phyloP scores from a whole-genome alignment of 352 stramenopile genomes.

The Phytopythium sindhum region DNA sequence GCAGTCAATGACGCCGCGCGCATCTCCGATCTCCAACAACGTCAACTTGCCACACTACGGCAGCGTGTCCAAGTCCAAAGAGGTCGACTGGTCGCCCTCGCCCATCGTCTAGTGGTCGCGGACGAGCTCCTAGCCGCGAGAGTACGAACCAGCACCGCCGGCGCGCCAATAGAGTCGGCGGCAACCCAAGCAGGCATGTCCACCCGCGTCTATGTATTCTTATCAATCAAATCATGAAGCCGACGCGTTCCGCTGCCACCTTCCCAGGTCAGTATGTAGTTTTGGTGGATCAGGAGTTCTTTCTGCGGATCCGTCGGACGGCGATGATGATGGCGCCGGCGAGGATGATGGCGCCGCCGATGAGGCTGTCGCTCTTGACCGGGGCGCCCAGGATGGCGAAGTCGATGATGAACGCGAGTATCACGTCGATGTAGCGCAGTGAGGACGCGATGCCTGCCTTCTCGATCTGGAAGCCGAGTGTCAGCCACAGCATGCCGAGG shows the following conservation, averaged over 20 bases:
- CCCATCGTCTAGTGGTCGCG: conserved; percentile 19
- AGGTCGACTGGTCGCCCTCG: conserved; percentile 24
- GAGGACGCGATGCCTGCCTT: conserved; percentile 35
- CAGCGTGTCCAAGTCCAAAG: conserved; percentile 24
- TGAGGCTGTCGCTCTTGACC: conserved; percentile 21
- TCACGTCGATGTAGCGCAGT: conserved; percentile 40
- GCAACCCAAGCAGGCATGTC: background rate
- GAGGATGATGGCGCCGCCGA: conserved; percentile 34
- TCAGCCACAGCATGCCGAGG: conserved; percentile 33
- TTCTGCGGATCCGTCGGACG: conserved; percentile 13
- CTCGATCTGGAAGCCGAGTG: conserved; percentile 34
- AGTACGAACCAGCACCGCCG: background rate
- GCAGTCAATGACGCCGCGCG: conserved; percentile 67
- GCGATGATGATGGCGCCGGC: conserved; percentile 24
- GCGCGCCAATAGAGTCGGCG: conserved; percentile 2
- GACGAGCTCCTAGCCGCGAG: background rate
- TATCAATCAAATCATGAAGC: conserved; percentile 2
- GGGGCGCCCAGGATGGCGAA: conserved; percentile 21
- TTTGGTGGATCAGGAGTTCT: background rate
- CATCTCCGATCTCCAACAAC: conserved; percentile 43
- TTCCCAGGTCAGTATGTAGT: background rate
- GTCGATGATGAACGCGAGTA: conserved; percentile 40
- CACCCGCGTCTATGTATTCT: conserved; percentile 1
- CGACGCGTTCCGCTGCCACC: background rate
- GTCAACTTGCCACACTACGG: conserved; percentile 33